Evolutionary conservation across 345 rosid genomes (phyloP).

Genomic region (Lepidium didymum): DNA sequence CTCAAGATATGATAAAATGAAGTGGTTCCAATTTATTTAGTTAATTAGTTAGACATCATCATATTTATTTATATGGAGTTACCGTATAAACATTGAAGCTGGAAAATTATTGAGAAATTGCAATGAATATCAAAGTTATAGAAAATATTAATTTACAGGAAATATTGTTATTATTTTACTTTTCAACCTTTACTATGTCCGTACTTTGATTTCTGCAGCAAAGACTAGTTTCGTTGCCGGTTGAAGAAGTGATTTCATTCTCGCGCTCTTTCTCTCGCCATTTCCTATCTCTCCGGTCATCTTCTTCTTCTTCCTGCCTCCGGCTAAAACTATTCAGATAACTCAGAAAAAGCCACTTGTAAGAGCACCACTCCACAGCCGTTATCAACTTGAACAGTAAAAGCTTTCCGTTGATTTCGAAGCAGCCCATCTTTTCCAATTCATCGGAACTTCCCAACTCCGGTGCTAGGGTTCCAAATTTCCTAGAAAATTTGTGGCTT

Average conservation of each 20-base stretch:
- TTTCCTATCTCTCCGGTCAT: neutral
- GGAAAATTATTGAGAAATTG: too few species aligned
- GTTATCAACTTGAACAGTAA: neutral
- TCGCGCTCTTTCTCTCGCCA: neutral
- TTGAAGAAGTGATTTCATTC: constrained; percentile 1
- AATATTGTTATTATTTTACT: neutral
- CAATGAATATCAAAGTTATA: too few species aligned
- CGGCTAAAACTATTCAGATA: neutral
- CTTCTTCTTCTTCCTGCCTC: neutral
- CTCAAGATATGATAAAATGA: too few species aligned
- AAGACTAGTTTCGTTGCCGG: constrained; percentile 22
- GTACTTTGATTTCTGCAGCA: constrained; percentile 10
- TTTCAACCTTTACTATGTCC: constrained; percentile 9
- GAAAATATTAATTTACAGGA: neutral
- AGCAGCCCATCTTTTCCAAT: neutral
- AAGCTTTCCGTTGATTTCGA: constrained; percentile 4
- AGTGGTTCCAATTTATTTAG: too few species aligned
- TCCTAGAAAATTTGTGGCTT: neutral
- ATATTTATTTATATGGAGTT: too few species aligned
- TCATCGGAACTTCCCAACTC: constrained; percentile 5
- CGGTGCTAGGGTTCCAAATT: constrained; percentile 15
- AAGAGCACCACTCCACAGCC: neutral
- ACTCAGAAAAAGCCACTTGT: neutral
- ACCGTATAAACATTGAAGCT: too few species aligned
- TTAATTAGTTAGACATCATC: too few species aligned